Evolutionary conservation across 2,329 filamentous ascomycete genomes (phyloP), one percentile per base, ranked within the genome.

Genomic region (Metarhizium brunneum): DNA sequence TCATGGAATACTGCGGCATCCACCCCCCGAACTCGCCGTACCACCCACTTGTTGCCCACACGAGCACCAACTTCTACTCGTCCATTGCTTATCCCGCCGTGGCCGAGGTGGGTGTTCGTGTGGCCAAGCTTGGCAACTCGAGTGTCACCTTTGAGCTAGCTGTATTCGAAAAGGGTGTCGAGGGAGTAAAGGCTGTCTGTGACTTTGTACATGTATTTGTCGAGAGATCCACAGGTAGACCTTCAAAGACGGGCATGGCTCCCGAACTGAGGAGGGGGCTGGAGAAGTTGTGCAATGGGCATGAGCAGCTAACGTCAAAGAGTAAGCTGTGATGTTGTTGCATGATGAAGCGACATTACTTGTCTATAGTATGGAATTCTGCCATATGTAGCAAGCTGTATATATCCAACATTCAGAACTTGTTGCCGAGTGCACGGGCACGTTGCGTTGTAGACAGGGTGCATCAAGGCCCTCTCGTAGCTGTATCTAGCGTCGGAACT

Each of bases 101-200:
- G 3, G 81, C 95, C 0, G 90, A 96, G 62, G 77, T 96, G 4
- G 89, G 85, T 1, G 71, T 97, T 47, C 81, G 91, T 13, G 90
- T 96, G 40, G 88, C 87, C 62, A 92, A 87, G 69, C 78, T 97
- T 7, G 91, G 92, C 4, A 88, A 83, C 62, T 90, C 88, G 30
- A 96, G 90, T 65, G 91, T 95, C 8, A 88, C 84, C 13, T 97
- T 96, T 66, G 92, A 97, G 67, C 83, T 95, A 57, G 94, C 85
- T 0, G 78, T 97, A 1, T 97, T 96, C 65, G 85, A 90, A 66
- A 78, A 82, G 57, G 89, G 86, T 0, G 74, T 85, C 2, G 83
- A 89, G 1, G 75, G 80, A 20, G 89, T 94, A 10, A 90, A 87
- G 66, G 90, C 90, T 11, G 90, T 96, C 1, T 91, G 91, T 1